Percentiles rank a stretch among this genome's conserved stretches.
Evolutionary conservation across 176 grass and related monocot species (phyloP).

Genomic region (Oryza rufipogon): DNA sequence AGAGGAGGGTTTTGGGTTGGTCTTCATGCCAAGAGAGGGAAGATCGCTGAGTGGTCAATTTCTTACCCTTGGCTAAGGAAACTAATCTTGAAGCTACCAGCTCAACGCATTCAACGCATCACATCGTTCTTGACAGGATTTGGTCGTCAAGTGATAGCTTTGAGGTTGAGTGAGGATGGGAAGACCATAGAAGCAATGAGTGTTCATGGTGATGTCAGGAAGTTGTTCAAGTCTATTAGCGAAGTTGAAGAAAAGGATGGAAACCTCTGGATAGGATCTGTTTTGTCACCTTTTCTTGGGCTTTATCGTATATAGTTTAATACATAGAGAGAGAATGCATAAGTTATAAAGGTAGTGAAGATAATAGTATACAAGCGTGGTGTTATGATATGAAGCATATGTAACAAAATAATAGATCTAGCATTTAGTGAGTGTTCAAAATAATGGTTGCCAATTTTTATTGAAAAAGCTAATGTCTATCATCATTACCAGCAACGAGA

Average conservation of each 20-base stretch:
- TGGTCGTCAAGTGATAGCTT: constrained; percentile 32
- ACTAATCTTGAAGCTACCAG: constrained; percentile 8
- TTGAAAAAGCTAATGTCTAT: not conserved
- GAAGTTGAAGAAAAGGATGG: constrained; percentile 60
- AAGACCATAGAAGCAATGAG: constrained; percentile 25
- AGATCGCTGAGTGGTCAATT: constrained; percentile 44
- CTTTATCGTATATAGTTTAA: constrained; percentile 4
- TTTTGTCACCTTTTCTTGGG: constrained; percentile 52
- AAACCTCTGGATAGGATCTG: constrained; percentile 50
- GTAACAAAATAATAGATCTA: not conserved
- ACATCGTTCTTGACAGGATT: constrained; percentile 13
- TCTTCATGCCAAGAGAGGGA: constrained; percentile 53
- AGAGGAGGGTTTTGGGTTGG: constrained; percentile 71
- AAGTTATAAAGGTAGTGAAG: not conserved
- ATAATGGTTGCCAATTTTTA: not conserved
- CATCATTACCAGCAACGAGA: not conserved
- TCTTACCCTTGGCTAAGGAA: constrained; percentile 41
- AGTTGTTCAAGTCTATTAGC: constrained; percentile 34
- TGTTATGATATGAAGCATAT: not conserved
- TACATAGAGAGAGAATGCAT: not conserved
- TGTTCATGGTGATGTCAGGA: constrained; percentile 11
- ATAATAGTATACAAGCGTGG: not conserved
- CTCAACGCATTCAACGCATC: not conserved
- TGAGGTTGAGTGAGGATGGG: constrained; percentile 53
- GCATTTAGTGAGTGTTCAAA: not conserved